Percentiles rank a stretch among this genome's conserved stretches.
phyloP scores from a whole-genome alignment of 2,329 filamentous ascomycete genomes.

The Diaporthe citri region DNA sequence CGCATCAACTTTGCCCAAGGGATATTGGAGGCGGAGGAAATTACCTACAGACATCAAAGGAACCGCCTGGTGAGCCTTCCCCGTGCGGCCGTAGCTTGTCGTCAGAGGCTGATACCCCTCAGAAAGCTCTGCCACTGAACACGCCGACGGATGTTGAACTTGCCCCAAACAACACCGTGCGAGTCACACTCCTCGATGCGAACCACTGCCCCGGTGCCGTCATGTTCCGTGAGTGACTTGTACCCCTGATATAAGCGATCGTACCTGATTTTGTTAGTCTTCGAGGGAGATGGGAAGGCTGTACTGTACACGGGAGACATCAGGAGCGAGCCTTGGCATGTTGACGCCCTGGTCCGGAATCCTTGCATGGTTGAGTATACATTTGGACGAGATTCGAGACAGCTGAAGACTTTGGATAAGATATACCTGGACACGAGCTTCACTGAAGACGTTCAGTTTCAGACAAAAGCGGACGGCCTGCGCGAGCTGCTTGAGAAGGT shows the following conservation, averaged over 20 bases:
- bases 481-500: slow-evolving; percentile 80
- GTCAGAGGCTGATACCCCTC: slow-evolving; percentile 11
- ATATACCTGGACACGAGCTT: slow-evolving; percentile 94
- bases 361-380: slow-evolving; percentile 83
- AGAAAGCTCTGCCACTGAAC: slow-evolving; percentile 85
- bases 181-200: slow-evolving; percentile 88
- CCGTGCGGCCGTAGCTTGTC: not conserved
- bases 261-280: slow-evolving; percentile 61
- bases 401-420: slow-evolving; percentile 76
- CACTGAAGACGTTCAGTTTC: slow-evolving; percentile 59
- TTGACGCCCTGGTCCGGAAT: slow-evolving; percentile 78
- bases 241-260: too few species aligned
- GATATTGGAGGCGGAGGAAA: slow-evolving; percentile 79
- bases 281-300: slow-evolving; percentile 79
- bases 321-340: slow-evolving; percentile 87
- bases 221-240: slow-evolving; percentile 77
- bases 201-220: slow-evolving; percentile 93
- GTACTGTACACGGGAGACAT: slow-evolving; percentile 92
- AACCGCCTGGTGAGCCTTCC: slow-evolving; percentile 69
- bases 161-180: slow-evolving; percentile 74
- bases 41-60: slow-evolving; percentile 82
- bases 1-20: slow-evolving; percentile 85
- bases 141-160: slow-evolving; percentile 84
- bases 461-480: slow-evolving; percentile 80
- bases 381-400: slow-evolving; percentile 31